A percentile compares a stretch with the other conserved stretches of the same genome.
Evolutionary conservation across 257 asterid species (phyloP).

Genomic region (Anisodus acutangulus): DNA sequence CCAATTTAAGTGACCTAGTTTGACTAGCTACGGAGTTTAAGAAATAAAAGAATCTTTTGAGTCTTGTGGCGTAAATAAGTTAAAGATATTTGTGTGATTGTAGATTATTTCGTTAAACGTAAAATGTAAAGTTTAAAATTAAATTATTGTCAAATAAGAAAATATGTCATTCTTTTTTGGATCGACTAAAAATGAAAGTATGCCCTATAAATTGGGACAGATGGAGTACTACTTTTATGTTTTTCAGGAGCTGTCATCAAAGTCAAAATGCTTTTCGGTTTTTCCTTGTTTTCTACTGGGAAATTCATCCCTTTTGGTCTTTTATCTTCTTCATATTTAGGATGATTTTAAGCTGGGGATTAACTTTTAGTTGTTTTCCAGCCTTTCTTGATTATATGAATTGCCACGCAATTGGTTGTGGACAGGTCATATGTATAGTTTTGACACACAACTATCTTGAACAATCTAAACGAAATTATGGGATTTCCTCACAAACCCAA

Average conservation of each 20-base stretch:
- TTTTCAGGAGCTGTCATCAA: neutral
- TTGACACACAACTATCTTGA: neutral
- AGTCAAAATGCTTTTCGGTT: neutral
- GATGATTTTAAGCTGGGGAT: neutral
- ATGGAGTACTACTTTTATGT: neutral
- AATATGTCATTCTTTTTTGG: too few relatives aligned
- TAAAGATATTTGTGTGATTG: too few relatives aligned
- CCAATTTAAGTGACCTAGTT: too few relatives aligned
- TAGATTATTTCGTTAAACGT: too few relatives aligned
- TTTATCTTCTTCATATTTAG: neutral
- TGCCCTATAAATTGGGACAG: too few relatives aligned
- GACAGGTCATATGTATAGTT: neutral
- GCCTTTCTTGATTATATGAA: neutral
- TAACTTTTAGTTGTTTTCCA: conserved; percentile 4
- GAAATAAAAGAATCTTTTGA: too few relatives aligned
- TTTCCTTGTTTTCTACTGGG: neutral
- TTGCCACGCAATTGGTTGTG: neutral
- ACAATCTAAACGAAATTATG: neutral
- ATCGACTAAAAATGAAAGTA: too few relatives aligned
- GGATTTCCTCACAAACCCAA: neutral
- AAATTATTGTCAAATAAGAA: too few relatives aligned
- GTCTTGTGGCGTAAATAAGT: too few relatives aligned
- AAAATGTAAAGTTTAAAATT: too few relatives aligned
- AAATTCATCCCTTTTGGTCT: neutral
- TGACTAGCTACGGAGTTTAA: too few relatives aligned